Conservation (phyloP, 306 rosid genomes). For the Coriaria nepalensis region DNA sequence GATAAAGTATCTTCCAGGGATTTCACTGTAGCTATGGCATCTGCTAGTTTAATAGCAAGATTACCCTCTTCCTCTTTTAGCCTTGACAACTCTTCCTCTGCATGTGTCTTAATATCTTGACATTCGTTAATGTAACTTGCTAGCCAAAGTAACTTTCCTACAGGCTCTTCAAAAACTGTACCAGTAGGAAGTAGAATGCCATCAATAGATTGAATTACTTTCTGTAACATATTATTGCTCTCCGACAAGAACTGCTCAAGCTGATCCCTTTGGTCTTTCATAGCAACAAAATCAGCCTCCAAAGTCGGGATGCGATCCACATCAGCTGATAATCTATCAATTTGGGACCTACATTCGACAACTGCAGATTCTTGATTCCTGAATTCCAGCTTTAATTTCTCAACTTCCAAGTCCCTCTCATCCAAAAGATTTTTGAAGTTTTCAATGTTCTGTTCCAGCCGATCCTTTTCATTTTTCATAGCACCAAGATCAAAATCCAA, state of each 20-base stretch:
- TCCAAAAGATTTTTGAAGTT: too few relatives aligned
- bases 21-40: slow-evolving; percentile 35
- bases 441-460: too few relatives aligned
- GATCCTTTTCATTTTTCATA: too few relatives aligned
- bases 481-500: slow-evolving; percentile 61
- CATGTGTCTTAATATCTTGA: slow-evolving; percentile 41
- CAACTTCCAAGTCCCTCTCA: too few relatives aligned
- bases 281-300: too few relatives aligned
- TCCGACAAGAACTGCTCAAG: slow-evolving; percentile 58
- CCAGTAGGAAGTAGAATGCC: slow-evolving; percentile 50
- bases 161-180: slow-evolving; percentile 58
- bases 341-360: too few relatives aligned
- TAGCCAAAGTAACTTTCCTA: slow-evolving; percentile 66
- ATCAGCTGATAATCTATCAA: too few relatives aligned
- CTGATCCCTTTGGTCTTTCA: slow-evolving; percentile 50
- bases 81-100: slow-evolving; percentile 45
- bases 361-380: too few relatives aligned
- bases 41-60: slow-evolving; percentile 41
- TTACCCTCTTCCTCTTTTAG: slow-evolving; percentile 34
- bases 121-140: slow-evolving; percentile 46
- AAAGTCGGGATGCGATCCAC: too few relatives aligned
- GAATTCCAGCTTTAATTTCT: too few relatives aligned
- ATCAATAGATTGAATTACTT: slow-evolving; percentile 55
- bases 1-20: slow-evolving; percentile 56
- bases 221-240: slow-evolving; percentile 61